These are phyloP conservation scores for Alloteropsis angusta DNA, from an alignment of 202 grass and related monocot species.

Conservation along the genomic window DNA sequence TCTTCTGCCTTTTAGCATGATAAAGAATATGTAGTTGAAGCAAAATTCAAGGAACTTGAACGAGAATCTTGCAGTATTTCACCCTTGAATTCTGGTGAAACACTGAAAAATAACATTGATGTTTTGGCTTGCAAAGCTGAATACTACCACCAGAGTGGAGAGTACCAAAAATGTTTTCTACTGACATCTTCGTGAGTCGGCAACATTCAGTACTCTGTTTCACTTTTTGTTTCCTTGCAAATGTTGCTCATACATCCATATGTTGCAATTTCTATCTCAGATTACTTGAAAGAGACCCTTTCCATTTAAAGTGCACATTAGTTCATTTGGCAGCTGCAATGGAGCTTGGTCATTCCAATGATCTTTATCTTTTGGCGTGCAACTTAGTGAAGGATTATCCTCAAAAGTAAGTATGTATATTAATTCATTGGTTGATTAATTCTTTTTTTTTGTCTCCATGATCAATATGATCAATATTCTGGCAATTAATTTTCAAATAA, in stretches of 20 bases:
- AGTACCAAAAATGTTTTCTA: constrained; percentile 92
- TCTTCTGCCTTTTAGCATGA: constrained; percentile 58
- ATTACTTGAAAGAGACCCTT: constrained; percentile 94
- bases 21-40: constrained; percentile 80
- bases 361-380: constrained; percentile 88
- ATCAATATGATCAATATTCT: neutral
- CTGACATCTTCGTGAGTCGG: constrained; percentile 83
- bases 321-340: constrained; percentile 86
- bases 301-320: constrained; percentile 86
- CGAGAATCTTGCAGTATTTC: constrained; percentile 52
- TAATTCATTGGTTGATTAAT: neutral
- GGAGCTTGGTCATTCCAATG: constrained; percentile 92
- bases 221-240: constrained; percentile 17
- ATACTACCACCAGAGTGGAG: constrained; percentile 82
- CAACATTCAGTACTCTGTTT: constrained; percentile 8
- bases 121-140: constrained; percentile 88
- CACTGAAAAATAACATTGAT: constrained; percentile 78
- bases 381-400: constrained; percentile 96
- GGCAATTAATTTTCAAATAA: neutral
- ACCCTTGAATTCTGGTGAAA: constrained; percentile 52
- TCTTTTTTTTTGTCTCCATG: constrained; percentile 11
- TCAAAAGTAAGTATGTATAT: constrained; percentile 67
- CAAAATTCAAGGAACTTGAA: constrained; percentile 90
- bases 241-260: constrained; percentile 1
- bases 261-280: constrained; percentile 35